A percentile compares a stretch with the other conserved stretches of the same genome.
phyloP scores from a whole-genome alignment of 805 yeast species.

The Myxozyma kluyveri region DNA sequence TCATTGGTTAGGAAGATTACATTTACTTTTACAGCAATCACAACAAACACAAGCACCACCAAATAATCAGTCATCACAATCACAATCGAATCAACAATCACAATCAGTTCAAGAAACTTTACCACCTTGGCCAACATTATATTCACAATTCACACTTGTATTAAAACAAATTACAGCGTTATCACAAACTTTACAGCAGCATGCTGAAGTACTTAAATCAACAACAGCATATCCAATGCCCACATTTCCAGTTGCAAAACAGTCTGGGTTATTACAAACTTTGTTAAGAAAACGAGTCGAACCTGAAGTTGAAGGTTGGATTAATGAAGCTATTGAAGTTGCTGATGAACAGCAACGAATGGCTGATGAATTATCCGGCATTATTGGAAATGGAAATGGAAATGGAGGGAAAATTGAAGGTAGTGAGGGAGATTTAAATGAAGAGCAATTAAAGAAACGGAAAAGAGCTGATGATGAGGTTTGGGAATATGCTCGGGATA shows the following conservation, averaged over 20 bases:
- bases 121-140: constrained; percentile 65
- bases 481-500: constrained; percentile 63
- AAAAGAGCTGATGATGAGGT: constrained; percentile 54
- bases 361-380: not conserved
- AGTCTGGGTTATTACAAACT: constrained; percentile 79
- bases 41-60: constrained; percentile 24
- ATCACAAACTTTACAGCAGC: constrained; percentile 63
- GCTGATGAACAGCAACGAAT: constrained; percentile 32
- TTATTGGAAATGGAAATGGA: not conserved
- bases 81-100: too few species aligned
- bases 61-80: too few species aligned
- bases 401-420: not conserved
- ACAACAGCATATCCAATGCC: constrained; percentile 84
- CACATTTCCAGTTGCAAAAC: constrained; percentile 78
- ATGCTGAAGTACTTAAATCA: constrained; percentile 55
- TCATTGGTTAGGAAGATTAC: constrained; percentile 24
- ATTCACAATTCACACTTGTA: constrained; percentile 78
- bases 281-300: constrained; percentile 79
- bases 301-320: constrained; percentile 91
- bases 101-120: too few species aligned
- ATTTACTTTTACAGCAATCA: constrained; percentile 25
- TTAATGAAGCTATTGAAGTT: constrained; percentile 46
- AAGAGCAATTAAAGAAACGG: not conserved
- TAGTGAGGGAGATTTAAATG: too few species aligned
- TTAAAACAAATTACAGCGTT: constrained; percentile 78